Evolutionary conservation across 805 yeast genomes (phyloP), one percentile per base, ranked within the genome.

Genomic region (Clavispora santaluciae): DNA sequence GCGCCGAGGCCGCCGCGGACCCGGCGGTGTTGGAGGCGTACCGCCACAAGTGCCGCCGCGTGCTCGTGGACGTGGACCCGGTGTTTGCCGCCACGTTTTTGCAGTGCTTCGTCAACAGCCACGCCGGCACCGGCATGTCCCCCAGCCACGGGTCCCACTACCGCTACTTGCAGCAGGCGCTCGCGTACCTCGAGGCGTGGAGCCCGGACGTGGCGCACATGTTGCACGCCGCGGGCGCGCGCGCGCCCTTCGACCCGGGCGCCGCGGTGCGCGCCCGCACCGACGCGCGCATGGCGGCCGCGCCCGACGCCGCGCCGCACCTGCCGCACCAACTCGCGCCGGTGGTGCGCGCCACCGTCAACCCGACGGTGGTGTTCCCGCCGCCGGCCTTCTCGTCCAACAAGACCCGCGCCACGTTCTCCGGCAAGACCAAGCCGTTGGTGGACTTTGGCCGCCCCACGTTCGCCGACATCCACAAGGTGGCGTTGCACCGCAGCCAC

Each of bases 331-430:
- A 26, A 20, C 18, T 36, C n/a, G 24, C 23, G 23, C 30, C 30
- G 30, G 24, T 43, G 18, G 36, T 33, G 6, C 36, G 21, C 23
- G 30, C n/a, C 22, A 45, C 34, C 15, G 33, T 59, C 7, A 64
- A 64, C 42, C 70, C 72, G 1, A 26, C 40, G 24, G 63, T 57
- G 2, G 39, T 48, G 3, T 63, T 63, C 35, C 69, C 71, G 6
- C 64, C 65, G 1, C 53, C 61, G 6, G 48, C 55, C 6, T 43
- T 51, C 11, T 51, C 61, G 8, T 48, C 49, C 23, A 57, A 50
- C 34, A 58, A 56, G 38, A 49, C 57, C 4, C 44, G 49, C 26
- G 61, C 61, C 4, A 48, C 54, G 10, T 56, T 50, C 38, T 59
- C 59, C 39, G 59, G 54, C 7, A 54, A 54, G 35, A 41, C 49